Evolutionary conservation across 176 grass and related monocot genomes (phyloP).

Genomic region (Musa beccarii): DNA sequence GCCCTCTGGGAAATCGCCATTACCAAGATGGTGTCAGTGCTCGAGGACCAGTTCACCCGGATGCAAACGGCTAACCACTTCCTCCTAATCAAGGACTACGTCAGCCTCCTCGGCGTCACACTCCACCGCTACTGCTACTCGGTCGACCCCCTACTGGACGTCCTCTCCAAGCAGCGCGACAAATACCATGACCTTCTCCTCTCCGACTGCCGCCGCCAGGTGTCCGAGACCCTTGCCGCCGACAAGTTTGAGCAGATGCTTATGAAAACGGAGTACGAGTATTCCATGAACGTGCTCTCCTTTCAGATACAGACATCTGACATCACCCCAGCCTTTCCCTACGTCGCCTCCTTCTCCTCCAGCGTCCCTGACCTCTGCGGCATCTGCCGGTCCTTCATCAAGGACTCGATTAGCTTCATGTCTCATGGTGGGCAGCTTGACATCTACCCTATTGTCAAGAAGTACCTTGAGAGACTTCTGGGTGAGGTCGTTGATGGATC

Average conservation of each 20-base stretch:
- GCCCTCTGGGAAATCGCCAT: conserved; percentile 81
- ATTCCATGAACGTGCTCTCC: conserved; percentile 93
- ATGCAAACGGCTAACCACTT: conserved; percentile 98
- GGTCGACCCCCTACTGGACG: conserved; percentile 74
- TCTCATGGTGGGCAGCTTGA: conserved; percentile 84
- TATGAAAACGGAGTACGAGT: conserved; percentile 99
- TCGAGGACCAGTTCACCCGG: conserved; percentile 87
- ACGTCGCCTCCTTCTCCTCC: conserved; percentile 75
- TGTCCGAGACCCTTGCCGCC: conserved; percentile 68
- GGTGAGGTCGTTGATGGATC: conserved; percentile 54
- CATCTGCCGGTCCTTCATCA: conserved; percentile 88
- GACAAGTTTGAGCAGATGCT: conserved; percentile 98
- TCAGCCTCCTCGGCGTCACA: conserved; percentile 57
- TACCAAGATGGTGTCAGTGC: conserved; percentile 80
- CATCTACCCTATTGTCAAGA: conserved; percentile 69
- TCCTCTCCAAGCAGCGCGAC: conserved; percentile 79
- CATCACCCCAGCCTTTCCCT: conserved; percentile 93
- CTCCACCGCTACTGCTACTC: conserved; percentile 79
- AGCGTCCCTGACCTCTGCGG: conserved; percentile 85
- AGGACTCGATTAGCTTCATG: conserved; percentile 96
- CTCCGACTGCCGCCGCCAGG: conserved; percentile 86
- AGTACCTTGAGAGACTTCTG: conserved; percentile 86
- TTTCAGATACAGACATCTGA: conserved; percentile 96
- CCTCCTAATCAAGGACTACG: conserved; percentile 93
- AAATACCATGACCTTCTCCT: conserved; percentile 95